These are phyloP conservation scores for Saposhnikovia divaricata DNA, from an alignment of 129 eudicot genomes.

Conservation along the genomic window DNA sequence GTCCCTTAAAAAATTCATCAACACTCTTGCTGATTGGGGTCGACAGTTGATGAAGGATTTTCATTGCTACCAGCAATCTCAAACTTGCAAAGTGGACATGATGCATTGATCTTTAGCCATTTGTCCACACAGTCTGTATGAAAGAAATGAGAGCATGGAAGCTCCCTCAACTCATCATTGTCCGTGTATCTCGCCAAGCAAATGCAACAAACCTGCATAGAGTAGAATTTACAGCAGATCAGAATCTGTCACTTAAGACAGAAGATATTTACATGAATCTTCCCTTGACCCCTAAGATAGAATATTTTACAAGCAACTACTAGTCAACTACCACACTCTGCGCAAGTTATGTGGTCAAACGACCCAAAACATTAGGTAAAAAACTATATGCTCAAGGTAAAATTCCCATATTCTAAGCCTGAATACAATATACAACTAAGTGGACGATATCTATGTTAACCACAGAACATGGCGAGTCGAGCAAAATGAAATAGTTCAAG, in stretches of 20 bases:
- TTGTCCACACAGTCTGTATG: slow-evolving; percentile 69
- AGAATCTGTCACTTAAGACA: not conserved
- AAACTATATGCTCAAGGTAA: not conserved
- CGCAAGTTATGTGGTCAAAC: not conserved
- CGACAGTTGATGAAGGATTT: slow-evolving; percentile 23
- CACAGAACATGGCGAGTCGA: not conserved
- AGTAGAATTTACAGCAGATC: not conserved
- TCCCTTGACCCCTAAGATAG: not conserved
- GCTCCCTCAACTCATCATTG: slow-evolving; percentile 60
- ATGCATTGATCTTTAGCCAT: slow-evolving; percentile 72
- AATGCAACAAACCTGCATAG: slow-evolving; percentile 66
- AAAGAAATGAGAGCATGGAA: slow-evolving; percentile 70
- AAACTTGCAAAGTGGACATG: slow-evolving; percentile 64
- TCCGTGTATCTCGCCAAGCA: slow-evolving; percentile 57
- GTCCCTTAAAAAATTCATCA: slow-evolving; percentile 1
- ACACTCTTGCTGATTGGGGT: slow-evolving; percentile 29
- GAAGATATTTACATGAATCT: not conserved
- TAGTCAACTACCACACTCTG: not conserved
- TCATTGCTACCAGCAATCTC: slow-evolving; percentile 37
- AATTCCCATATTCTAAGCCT: not conserved
- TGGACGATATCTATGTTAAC: not conserved
- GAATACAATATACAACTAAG: not conserved
- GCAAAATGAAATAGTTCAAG: not conserved
- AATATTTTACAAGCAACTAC: not conserved
- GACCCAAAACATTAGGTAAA: not conserved